Base-by-base conservation (phyloP, 2,329 filamentous ascomycete genomes). In the Clarireedia sp. region DNA sequence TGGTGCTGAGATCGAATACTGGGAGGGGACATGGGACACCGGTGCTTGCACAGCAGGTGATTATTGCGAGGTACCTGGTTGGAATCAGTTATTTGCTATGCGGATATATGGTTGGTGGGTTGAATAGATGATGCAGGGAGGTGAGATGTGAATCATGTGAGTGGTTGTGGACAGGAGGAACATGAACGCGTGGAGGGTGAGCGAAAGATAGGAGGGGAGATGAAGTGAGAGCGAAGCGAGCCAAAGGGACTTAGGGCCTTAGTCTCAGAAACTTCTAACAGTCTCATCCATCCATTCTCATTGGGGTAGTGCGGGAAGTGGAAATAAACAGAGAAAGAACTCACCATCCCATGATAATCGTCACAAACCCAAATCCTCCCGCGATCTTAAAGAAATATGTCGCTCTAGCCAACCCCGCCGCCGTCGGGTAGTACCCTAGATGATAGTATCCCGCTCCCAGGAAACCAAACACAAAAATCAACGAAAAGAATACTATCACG, bases 11-110 rank as follows among this genome's bases (percentile, higher is more conserved):
- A 48, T 60, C 57, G 9, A 59, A 59, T 40, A 59, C 24, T 5
- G 59, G 59, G 10, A 60, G 51, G 12, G 57, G 59, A 40, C 59
- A 60, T 7, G 59, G 59, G 7, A 60, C 47, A 12, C 57, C 57
- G 16, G 59, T 60, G 17, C 56, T 49, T 10, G 57, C 57, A 44
- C 59, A 60, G 6, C 44, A 51, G 3, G 54, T 55, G 37, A 59
- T 55, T 6, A 59, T 51, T 16, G 57, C 59, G 21, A 58, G 26
- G 33, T 58, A 60, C 44, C 51, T 54, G 24, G 16, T 12, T 3
- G 26, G 9, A 5, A 7, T 41, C 1, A 3, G 19, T 48, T 33
- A 54, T 23, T 46, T n/a, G 44, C 19, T 23, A 6, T 26, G 9
- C 10, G 29, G 29, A 33, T 33, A 12, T 9, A 3, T 10, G 9